Evolutionary conservation across 495 filamentous ascomycete genomes (phyloP), one percentile per base, ranked within the genome.

Genomic region (Aspergillus steynii): DNA sequence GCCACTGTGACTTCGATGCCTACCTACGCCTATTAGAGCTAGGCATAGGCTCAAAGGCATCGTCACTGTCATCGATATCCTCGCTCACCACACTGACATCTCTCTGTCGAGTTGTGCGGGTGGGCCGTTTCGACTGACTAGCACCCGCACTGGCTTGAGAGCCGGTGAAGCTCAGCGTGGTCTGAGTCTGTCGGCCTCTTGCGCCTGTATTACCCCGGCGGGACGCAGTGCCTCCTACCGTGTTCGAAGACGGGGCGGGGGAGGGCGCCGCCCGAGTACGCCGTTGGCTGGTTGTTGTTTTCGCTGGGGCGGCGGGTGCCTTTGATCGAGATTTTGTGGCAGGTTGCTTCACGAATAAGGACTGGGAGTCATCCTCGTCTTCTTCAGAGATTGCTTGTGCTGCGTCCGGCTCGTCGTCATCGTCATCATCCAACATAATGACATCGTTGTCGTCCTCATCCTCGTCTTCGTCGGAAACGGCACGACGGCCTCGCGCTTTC

Each of bases 41-140:
- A 26, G 77, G 70, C 55, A 80, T 74, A 29, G 82, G 79, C 72
- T 95, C 91, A 75, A 96, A 95, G 1, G 89, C 92, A 77, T 96
- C 92, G 58, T 90, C 83, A 62, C 86, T 90, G 65, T 92, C 90
- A 61, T 91, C 86, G 59, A 89, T 83, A 64, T 88, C 79, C 45
- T 77, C 75, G 47, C 69, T 77, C 37, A 74, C 62, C 12, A 73
- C 62, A 64, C 78, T 80, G 48, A 77, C 60, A 27, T 72, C 68
- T 64, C 70, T 8, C 37, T 42, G 37, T 42, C 37, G 76, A 12
- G 74, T 72, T 29, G 77, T 71, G 49, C 75, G 73, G 55, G 81
- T 68, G 73, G 72, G 57, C 67, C 76, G 73, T 75, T 76, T 71
- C 67, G 70, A 74, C 65, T 58, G 68, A n/a, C 34, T 53, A 7